These are phyloP conservation scores for Nicotiana otophora DNA, from an alignment of 257 asterid species.

Conservation along the genomic window DNA sequence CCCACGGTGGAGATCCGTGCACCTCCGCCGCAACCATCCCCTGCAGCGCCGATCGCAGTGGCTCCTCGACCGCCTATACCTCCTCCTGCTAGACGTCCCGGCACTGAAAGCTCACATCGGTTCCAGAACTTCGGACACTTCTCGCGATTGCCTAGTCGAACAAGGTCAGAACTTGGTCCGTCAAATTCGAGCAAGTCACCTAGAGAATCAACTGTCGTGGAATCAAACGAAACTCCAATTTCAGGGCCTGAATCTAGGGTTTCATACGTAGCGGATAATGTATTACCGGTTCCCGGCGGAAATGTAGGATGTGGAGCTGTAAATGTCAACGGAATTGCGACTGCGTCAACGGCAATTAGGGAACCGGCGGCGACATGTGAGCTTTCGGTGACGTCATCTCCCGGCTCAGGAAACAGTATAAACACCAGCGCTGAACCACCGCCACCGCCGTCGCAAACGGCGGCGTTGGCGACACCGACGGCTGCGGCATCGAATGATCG, in stretches of 20 bases:
- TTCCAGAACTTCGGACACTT: conserved; percentile 48
- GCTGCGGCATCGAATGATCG: conserved; percentile 29
- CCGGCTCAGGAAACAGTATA: conserved; percentile 47
- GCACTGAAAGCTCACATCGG: conserved; percentile 15
- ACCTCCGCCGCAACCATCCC: conserved; percentile 17
- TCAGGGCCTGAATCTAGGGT: conserved; percentile 26
- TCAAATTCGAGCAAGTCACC: conserved; percentile 22
- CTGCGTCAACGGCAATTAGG: conserved; percentile 17
- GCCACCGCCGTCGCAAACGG: conserved; percentile 4
- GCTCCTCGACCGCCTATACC: conserved; percentile 29
- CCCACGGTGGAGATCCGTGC: conserved; percentile 38
- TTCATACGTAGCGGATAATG: conserved; percentile 23
- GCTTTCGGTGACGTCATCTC: conserved; percentile 43
- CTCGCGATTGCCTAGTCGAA: conserved; percentile 37
- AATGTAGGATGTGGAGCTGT: conserved; percentile 21
- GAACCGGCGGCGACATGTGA: conserved; percentile 41
- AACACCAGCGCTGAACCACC: conserved; percentile 41
- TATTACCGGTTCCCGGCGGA: conserved; percentile 15
- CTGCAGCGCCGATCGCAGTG: neutral
- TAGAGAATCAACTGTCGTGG: conserved; percentile 44
- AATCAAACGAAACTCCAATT: conserved; percentile 42
- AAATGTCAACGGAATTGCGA: conserved; percentile 19
- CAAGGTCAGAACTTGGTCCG: conserved; percentile 31
- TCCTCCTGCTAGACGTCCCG: conserved; percentile 6
- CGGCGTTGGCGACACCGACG: conserved; percentile 1